These are phyloP conservation scores for Nemania bipapillata DNA, from an alignment of 2,329 filamentous ascomycete species.

Conservation along the genomic window DNA sequence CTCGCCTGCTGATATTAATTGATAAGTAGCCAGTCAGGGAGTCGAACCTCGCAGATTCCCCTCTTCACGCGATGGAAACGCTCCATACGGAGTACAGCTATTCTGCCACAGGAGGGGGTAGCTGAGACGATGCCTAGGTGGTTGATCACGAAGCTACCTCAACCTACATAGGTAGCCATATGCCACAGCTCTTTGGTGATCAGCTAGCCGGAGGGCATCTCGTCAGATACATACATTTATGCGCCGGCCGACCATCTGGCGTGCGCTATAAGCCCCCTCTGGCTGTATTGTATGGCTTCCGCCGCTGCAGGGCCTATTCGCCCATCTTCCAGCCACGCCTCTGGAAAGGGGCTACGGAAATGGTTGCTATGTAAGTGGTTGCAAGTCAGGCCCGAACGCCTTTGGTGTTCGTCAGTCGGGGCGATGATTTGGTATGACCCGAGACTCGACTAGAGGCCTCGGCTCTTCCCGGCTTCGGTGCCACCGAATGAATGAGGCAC, in stretches of 20 bases:
- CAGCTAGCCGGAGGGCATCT: constrained; percentile 8
- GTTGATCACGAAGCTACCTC: constrained; percentile 4
- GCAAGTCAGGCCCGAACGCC: constrained; percentile 11
- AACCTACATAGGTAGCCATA: constrained; percentile 1
- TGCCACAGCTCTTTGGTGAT: constrained; percentile 6
- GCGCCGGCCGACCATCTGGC: constrained; percentile 12
- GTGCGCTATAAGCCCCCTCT: constrained; percentile 11
- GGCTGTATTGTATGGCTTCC: constrained; percentile 15
- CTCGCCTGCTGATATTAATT: constrained; percentile 1
- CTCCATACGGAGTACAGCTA: constrained; percentile 10
- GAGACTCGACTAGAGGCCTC: constrained; percentile 8
- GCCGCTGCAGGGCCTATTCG: constrained; percentile 13
- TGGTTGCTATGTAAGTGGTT: constrained; percentile 5
- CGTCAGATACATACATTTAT: constrained; percentile 12
- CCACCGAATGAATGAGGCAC: constrained; percentile 13
- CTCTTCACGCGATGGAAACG: constrained; percentile 9
- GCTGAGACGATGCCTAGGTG: constrained; percentile 7
- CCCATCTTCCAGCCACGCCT: constrained; percentile 14
- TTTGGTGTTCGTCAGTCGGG: constrained; percentile 12
- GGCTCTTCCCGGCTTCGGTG: constrained; percentile 12
- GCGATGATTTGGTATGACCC: constrained; percentile 13
- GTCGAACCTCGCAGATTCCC: not conserved
- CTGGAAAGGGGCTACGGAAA: constrained; percentile 9
- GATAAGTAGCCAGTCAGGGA: not conserved
- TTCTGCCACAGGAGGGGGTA: constrained; percentile 13